Conservation (phyloP, 345 rosid species). For the Eucalyptus tenuipes region DNA sequence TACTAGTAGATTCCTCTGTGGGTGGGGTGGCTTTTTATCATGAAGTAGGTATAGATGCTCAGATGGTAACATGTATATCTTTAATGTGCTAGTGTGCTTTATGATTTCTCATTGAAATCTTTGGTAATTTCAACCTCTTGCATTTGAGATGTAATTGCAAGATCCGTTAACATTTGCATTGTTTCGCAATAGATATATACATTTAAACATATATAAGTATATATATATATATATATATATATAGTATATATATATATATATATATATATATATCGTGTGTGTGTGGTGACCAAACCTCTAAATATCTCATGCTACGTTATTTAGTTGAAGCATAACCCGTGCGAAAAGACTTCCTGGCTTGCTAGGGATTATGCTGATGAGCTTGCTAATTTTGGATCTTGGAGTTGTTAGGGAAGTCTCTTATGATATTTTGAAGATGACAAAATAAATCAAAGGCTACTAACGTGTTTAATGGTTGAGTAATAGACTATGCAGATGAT, state of each 20-base stretch:
- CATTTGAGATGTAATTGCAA: neutral
- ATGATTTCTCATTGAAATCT: neutral
- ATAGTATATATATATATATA: fast-evolving
- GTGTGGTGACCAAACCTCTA: no score
- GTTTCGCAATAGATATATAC: no score
- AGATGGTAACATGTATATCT: neutral
- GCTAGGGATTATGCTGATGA: fast-evolving
- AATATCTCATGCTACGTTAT: no score
- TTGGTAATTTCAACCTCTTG: neutral
- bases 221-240: fast-evolving
- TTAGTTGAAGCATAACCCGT: no score
- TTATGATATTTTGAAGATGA: no score
- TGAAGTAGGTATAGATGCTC: neutral
- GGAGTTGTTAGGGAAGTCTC: no score
- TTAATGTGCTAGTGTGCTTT: neutral
- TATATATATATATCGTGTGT: no score
- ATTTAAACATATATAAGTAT: no score
- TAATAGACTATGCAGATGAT: no score
- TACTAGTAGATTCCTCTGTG: neutral
- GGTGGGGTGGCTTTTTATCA: neutral
- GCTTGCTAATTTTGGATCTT: neutral
- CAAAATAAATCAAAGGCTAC: no score
- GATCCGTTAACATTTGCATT: no score
- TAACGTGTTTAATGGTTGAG: no score
- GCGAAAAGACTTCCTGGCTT: fast-evolving